Conservation (phyloP, 768 basidiomycete genomes). For the Suillus subaureus region DNA sequence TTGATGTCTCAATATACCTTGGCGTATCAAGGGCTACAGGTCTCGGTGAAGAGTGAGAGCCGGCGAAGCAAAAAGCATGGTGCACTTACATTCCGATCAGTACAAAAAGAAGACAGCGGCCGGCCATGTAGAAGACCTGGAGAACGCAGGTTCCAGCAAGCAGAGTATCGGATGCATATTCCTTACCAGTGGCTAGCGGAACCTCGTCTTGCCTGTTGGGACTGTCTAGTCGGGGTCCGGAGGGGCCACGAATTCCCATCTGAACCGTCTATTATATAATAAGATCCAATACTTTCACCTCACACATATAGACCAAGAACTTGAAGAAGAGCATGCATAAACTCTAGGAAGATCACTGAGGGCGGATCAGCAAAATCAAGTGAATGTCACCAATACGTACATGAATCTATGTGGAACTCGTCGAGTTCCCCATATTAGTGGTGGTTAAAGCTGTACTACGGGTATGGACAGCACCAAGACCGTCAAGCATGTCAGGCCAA, state of each 20-base stretch:
- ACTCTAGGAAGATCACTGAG: slow-evolving; percentile 40
- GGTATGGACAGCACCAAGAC: background rate
- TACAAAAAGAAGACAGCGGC: slow-evolving; percentile 40
- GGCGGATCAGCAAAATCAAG: slow-evolving; percentile 5
- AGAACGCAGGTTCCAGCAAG: slow-evolving; percentile 11
- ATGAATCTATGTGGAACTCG: slow-evolving; percentile 38
- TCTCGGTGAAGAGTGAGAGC: slow-evolving; percentile 15
- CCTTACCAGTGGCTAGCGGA: slow-evolving; percentile 51
- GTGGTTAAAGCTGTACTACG: background rate
- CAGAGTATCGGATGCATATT: background rate
- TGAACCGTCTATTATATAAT: slow-evolving; percentile 16
- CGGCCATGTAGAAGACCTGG: slow-evolving; percentile 47
- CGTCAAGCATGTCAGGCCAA: background rate
- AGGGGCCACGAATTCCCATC: slow-evolving; percentile 48
- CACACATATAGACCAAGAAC: slow-evolving; percentile 43
- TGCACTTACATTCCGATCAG: slow-evolving; percentile 49
- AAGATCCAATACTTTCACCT: slow-evolving; percentile 14
- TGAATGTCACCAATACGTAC: slow-evolving; percentile 26
- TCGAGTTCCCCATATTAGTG: slow-evolving; percentile 32
- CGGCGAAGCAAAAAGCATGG: background rate
- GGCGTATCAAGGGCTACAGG: slow-evolving; percentile 21
- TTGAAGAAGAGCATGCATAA: slow-evolving; percentile 44
- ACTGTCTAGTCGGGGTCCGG: slow-evolving; percentile 44
- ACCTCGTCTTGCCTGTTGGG: slow-evolving; percentile 41
- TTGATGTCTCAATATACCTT: background rate